These are phyloP conservation scores for Phaeomoniella chlamydospora DNA, from an alignment of 2,329 filamentous ascomycete species.

Conservation along the genomic window DNA sequence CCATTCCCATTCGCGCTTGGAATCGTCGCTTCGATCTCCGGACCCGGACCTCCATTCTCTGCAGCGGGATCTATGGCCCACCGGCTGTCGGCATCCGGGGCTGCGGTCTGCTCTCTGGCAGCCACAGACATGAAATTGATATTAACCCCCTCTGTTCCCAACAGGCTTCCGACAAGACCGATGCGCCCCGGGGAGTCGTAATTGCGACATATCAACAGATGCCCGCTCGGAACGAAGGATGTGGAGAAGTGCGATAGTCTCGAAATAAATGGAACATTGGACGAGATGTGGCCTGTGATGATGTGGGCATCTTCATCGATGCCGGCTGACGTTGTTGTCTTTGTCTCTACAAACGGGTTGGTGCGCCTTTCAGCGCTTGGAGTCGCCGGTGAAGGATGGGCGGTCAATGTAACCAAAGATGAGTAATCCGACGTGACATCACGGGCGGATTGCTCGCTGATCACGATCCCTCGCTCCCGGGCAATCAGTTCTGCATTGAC, in stretches of 20 bases:
- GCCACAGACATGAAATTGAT: conserved; percentile 69
- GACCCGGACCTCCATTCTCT: conserved; percentile 2
- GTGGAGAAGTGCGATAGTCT: conserved; percentile 60
- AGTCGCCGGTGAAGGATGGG: conserved; percentile 21
- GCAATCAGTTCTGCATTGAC: conserved; percentile 67
- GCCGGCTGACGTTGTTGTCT: conserved; percentile 6
- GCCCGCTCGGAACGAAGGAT: conserved; percentile 59
- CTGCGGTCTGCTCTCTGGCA: conserved; percentile 22
- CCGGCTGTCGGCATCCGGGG: conserved; percentile 3
- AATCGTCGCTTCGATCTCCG: conserved; percentile 11
- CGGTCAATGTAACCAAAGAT: conserved; percentile 56
- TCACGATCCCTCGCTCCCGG: conserved; percentile 60
- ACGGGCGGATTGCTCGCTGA: conserved; percentile 57
- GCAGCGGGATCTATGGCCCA: conserved; percentile 11
- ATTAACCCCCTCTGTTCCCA: conserved; percentile 60
- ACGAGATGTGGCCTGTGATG: conserved; percentile 28
- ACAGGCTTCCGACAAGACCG: conserved; percentile 56
- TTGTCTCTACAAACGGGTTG: conserved; percentile 19
- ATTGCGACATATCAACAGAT: conserved; percentile 64
- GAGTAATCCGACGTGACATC: conserved; percentile 51
- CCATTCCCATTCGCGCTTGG: conserved; percentile 11
- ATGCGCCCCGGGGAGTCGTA: conserved; percentile 75
- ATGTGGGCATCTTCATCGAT: conserved; percentile 29
- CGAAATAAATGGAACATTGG: conserved; percentile 43
- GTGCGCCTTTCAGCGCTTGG: conserved; percentile 18